A percentile compares a stretch with the other conserved stretches of the same genome.
Conservation (phyloP, 2,329 filamentous ascomycete species). For the Xylariales sp. region DNA sequence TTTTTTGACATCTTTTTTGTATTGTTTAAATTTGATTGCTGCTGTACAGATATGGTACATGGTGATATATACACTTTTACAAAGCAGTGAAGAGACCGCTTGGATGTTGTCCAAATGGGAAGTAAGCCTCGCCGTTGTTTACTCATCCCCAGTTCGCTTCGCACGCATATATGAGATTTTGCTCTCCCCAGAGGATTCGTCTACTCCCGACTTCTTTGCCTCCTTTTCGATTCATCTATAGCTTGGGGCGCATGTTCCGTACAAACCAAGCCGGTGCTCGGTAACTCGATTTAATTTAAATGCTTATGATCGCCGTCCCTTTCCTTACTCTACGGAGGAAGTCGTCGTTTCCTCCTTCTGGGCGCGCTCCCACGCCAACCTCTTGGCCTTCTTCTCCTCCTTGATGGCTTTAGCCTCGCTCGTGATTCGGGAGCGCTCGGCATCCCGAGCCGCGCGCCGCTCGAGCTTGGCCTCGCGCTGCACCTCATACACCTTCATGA, state of each 20-base stretch:
- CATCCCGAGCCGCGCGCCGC: slow-evolving; percentile 3
- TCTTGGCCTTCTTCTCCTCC: slow-evolving; percentile 4
- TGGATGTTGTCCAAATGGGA: not conserved
- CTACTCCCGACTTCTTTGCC: too few relatives aligned
- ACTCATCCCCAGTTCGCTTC: too few relatives aligned
- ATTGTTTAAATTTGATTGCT: not conserved
- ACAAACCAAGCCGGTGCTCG: too few relatives aligned
- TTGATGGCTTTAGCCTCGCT: slow-evolving; percentile 6
- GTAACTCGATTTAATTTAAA: too few relatives aligned
- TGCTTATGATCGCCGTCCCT: slow-evolving; percentile 6
- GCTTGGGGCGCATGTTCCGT: too few relatives aligned
- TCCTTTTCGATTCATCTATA: too few relatives aligned
- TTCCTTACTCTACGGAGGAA: not conserved
- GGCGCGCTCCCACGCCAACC: slow-evolving; percentile 1
- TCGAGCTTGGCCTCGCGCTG: slow-evolving; percentile 48
- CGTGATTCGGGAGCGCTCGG: slow-evolving; percentile 10
- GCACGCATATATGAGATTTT: too few relatives aligned
- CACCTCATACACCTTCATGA: slow-evolving; percentile 32
- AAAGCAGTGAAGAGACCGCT: not conserved
- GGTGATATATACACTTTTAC: slow-evolving; percentile 4
- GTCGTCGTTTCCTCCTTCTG: slow-evolving; percentile 2
- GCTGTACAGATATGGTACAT: slow-evolving; percentile 7
- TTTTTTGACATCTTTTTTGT: not conserved
- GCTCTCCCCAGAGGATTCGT: too few relatives aligned
- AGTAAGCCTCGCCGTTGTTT: not conserved